Evolutionary conservation across 1,139 yeast species (phyloP).

Genomic region (Kurtzmaniella quercitrusa): DNA sequence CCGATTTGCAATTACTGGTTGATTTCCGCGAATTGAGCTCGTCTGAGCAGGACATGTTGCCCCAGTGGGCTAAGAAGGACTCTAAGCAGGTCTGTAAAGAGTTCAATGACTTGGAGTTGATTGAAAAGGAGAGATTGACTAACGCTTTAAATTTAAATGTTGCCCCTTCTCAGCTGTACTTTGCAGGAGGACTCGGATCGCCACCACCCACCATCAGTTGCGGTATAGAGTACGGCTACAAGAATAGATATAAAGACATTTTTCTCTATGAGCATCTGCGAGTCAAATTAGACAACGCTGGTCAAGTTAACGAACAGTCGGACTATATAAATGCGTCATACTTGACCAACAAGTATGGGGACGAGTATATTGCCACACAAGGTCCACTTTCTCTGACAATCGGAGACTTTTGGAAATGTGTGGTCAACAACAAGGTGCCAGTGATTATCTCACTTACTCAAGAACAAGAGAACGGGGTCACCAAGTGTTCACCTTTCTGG

Average conservation of each 20-base stretch:
- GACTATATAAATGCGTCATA: conserved; percentile 34
- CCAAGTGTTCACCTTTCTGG: conserved; percentile 58
- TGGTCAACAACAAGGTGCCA: conserved; percentile 39
- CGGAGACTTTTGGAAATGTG: conserved; percentile 78
- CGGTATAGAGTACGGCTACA: conserved; percentile 72
- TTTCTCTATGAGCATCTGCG: conserved; percentile 80
- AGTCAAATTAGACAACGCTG: conserved; percentile 54
- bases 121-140: conserved; percentile 29
- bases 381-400: conserved; percentile 78
- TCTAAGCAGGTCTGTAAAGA: conserved; percentile 20
- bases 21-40: conserved; percentile 5
- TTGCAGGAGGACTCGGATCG: conserved; percentile 6
- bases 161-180: conserved; percentile 9
- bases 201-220: conserved; percentile 26
- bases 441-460: conserved; percentile 48
- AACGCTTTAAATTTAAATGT: conserved; percentile 18
- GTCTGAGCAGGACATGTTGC: conserved; percentile 15
- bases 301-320: conserved; percentile 42
- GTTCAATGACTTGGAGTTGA: conserved; percentile 24
- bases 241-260: conserved; percentile 78
- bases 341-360: conserved; percentile 16
- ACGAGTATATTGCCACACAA: conserved; percentile 76
- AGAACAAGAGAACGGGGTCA: conserved; percentile 48
- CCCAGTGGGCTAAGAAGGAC: conserved; percentile 20
- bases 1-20: conserved; percentile 5